Base-by-base conservation (phyloP, 2,329 filamentous ascomycete species). In the Myrmaecium sp. region DNA sequence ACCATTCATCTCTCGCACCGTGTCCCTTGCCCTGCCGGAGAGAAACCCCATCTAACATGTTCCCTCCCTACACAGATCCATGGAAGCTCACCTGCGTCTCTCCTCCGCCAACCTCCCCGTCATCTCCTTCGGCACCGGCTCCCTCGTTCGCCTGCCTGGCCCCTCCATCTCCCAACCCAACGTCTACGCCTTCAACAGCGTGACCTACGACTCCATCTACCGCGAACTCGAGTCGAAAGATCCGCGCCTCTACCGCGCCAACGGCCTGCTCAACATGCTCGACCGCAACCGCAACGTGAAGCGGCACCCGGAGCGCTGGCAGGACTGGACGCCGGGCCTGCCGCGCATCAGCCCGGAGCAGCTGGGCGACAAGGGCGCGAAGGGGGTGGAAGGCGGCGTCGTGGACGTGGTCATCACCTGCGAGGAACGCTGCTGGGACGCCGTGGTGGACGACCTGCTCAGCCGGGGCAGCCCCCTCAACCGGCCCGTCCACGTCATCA, bases 381-480 rank as follows among this genome's bases (percentile, higher is more conserved):
- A 66, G 11, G 89, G 89, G 10, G 78, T 79, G 5, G 89, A 98
- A 51, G 78, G 75, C 5, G 89, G 89, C 5, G 64, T 92, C 4
- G 84, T 93, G 1, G 89, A 98, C 47, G 62, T 95, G 5, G 84
- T 98, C 31, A 84, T 98, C 39, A 98, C 89, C 1, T 98, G 89
- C 46, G 89, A 98, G 52, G 89, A 98, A 55, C 66, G 89, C 33
- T 98, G 89, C 49, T 98, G 91, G 82, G 89, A 98, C 53, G 84
- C 89, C 4, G 89, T 98, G 17, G 68, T 98, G 7, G 89, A 98
- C 42, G 86, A 98, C 49, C 61, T 98, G 27, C 69, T 93, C 34
- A 79, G 73, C 41, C 70, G 91, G 34, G 89, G 86, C 5, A 72
- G 77, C 0, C 77, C 80, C 3, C 61, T 98, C 30, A 98, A 98